Percentiles rank a stretch among this genome's conserved stretches.
These are phyloP conservation scores for Russula sp. DNA, from an alignment of 768 basidiomycete species.

Conservation along the genomic window DNA sequence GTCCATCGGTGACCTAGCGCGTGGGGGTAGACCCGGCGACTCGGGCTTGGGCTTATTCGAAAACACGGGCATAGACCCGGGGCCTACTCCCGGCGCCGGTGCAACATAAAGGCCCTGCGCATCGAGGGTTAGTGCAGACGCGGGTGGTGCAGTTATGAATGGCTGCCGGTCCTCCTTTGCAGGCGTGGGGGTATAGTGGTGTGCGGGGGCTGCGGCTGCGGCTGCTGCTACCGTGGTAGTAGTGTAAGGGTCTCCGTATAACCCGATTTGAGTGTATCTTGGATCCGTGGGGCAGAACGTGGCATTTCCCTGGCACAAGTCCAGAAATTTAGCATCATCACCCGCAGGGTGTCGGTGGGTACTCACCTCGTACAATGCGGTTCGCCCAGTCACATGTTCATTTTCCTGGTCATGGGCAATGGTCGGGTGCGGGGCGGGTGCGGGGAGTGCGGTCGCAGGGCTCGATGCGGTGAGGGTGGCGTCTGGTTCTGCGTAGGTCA, in stretches of 20 bases:
- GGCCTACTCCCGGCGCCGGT: neutral
- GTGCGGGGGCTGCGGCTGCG: neutral
- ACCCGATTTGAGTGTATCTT: neutral
- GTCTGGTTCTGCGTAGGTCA: neutral
- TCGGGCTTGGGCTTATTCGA: neutral
- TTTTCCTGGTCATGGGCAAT: slow-evolving; percentile 16
- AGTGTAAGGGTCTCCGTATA: neutral
- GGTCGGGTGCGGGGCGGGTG: neutral
- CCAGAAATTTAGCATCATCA: neutral
- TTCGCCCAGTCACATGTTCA: slow-evolving; percentile 5
- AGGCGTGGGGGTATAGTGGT: neutral
- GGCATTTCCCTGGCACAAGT: neutral
- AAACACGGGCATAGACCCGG: neutral
- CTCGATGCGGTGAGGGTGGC: neutral
- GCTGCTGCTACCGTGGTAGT: too few relatives aligned
- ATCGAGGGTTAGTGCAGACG: neutral
- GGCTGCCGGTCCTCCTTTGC: neutral
- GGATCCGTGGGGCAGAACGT: neutral
- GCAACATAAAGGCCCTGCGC: neutral
- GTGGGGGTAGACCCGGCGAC: neutral
- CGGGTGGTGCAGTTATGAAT: neutral
- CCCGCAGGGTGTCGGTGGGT: slow-evolving; percentile 8
- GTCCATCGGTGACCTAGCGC: slow-evolving; percentile 17
- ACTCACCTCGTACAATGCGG: slow-evolving; percentile 16
- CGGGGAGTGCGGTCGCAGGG: neutral